phyloP scores from a whole-genome alignment of 1,284 basidiomycete species.

The Microbotryomycetes sp. region DNA sequence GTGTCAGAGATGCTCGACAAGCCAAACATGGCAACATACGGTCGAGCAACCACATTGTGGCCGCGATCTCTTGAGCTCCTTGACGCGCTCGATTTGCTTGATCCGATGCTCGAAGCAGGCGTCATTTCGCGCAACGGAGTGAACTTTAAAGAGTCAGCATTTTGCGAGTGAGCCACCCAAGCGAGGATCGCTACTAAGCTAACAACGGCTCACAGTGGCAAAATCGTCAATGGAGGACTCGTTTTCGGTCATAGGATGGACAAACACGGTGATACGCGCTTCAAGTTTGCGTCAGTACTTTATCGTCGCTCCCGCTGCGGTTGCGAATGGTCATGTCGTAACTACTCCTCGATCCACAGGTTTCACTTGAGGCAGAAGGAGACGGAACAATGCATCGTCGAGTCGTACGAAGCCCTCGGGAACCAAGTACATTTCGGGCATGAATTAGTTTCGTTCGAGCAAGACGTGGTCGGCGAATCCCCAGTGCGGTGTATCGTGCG shows the following conservation, averaged over 20 bases:
- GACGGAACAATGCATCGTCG: constrained; percentile 16
- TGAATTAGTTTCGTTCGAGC: not conserved
- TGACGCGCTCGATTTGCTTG: constrained; percentile 18
- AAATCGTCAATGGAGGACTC: not conserved
- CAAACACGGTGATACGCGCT: constrained; percentile 23
- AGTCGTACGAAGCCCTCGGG: constrained; percentile 1
- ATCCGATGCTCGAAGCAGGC: constrained; percentile 16
- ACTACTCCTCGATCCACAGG: too few species aligned
- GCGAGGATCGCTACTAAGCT: not conserved
- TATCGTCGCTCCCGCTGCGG: too few species aligned
- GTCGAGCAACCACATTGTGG: constrained; percentile 18
- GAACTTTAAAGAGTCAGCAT: constrained; percentile 11
- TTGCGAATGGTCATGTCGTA: too few species aligned
- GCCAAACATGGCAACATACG: constrained; percentile 12
- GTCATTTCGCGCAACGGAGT: constrained; percentile 11
- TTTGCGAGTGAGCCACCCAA: too few species aligned
- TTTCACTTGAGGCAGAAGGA: constrained; percentile 25
- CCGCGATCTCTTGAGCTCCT: constrained; percentile 20
- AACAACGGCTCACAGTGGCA: not conserved
- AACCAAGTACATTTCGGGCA: not conserved
- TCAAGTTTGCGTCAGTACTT: constrained; percentile 11
- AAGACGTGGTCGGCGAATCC: constrained; percentile 2
- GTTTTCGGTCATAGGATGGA: constrained; percentile 15
- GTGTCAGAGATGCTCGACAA: constrained; percentile 13
- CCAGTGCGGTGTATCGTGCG: constrained; percentile 10